A percentile compares a stretch with the other conserved stretches of the same genome.
Conservation (phyloP, 2,329 filamentous ascomycete genomes). For the Trichothecium roseum region DNA sequence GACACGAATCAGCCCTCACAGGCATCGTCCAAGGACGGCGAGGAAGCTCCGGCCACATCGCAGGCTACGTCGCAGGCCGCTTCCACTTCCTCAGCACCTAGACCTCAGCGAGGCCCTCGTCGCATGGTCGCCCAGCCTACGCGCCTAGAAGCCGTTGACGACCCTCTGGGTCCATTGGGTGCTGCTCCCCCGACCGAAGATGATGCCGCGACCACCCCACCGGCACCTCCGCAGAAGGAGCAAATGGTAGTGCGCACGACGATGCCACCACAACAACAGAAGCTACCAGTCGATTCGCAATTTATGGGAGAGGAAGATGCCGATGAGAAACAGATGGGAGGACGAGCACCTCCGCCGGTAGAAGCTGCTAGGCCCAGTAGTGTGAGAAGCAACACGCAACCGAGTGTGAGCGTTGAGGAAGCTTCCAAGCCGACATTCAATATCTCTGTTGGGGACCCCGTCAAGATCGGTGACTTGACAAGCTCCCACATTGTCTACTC, state of each 20-base stretch:
- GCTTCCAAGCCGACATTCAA: constrained; percentile 85
- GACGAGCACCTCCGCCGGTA: constrained; percentile 57
- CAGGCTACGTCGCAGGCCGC: background rate
- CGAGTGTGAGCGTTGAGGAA: constrained; percentile 85
- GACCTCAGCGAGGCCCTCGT: constrained; percentile 40
- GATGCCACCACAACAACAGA: constrained; percentile 33
- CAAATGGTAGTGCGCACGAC: constrained; percentile 50
- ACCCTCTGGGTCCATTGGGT: constrained; percentile 69
- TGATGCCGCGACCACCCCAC: constrained; percentile 38
- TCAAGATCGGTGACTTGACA: constrained; percentile 94
- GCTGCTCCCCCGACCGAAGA: constrained; percentile 37
- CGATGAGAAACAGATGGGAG: constrained; percentile 37
- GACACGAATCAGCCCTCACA: constrained; percentile 27
- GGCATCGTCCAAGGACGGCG: constrained; percentile 11
- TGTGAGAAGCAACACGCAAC: constrained; percentile 44
- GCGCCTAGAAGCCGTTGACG: constrained; percentile 65
- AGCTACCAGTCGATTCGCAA: constrained; percentile 45
- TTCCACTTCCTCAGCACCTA: constrained; percentile 16
- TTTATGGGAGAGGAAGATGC: constrained; percentile 68
- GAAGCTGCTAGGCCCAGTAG: constrained; percentile 44
- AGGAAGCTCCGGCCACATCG: constrained; percentile 6
- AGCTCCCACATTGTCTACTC: constrained; percentile 97
- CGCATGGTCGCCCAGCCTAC: constrained; percentile 66
- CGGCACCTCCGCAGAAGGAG: constrained; percentile 60
- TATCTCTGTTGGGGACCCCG: constrained; percentile 88